phyloP scores from a whole-genome alignment of 148 eudicot genomes.

The Vaccinium myrtillus region DNA sequence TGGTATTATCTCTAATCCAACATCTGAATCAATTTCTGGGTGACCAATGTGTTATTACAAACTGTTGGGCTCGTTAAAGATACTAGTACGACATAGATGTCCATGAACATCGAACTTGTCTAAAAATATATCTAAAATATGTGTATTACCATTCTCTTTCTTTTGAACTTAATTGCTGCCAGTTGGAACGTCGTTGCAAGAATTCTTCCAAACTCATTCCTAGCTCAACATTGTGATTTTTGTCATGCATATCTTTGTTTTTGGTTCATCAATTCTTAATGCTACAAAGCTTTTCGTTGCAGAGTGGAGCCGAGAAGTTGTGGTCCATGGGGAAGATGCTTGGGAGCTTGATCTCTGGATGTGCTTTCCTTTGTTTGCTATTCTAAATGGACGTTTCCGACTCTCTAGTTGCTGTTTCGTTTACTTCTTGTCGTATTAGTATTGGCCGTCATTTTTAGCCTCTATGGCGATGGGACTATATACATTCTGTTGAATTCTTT shows the following conservation, averaged over 20 bases:
- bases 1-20: background rate
- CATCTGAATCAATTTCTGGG: background rate
- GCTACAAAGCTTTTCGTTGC: background rate
- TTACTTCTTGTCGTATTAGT: constrained; percentile 7
- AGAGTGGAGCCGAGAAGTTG: constrained; percentile 44
- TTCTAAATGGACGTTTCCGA: constrained; percentile 10
- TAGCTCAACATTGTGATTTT: background rate
- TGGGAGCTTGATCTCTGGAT: constrained; percentile 34
- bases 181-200: background rate
- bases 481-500: constrained; percentile 40
- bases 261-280: background rate
- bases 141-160: background rate
- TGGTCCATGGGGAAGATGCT: constrained; percentile 22
- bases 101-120: background rate
- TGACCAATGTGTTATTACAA: background rate
- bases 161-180: background rate
- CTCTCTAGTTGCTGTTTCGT: background rate
- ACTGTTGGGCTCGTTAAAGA: background rate
- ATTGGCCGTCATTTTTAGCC: constrained; percentile 22
- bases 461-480: constrained; percentile 7
- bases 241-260: background rate
- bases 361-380: constrained; percentile 30
- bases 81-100: background rate
- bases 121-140: background rate
- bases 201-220: background rate